A percentile compares a stretch with the other conserved stretches of the same genome.
These are phyloP conservation scores for Teunomyces stri DNA, from an alignment of 805 yeast species.

Conservation along the genomic window DNA sequence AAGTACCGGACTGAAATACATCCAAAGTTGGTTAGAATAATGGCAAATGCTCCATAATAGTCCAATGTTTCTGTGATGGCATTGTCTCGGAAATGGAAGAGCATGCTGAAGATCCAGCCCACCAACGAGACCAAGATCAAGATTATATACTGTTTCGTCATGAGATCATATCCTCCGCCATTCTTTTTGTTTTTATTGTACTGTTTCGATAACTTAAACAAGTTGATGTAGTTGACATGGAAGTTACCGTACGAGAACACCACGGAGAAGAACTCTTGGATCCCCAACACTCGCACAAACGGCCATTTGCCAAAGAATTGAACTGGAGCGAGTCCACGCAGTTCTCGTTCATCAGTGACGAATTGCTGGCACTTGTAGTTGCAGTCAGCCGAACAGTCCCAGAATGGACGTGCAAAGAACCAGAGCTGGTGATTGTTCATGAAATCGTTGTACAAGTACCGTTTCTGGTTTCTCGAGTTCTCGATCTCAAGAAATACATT, in stretches of 20 bases:
- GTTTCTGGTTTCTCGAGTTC: slow-evolving; percentile 3
- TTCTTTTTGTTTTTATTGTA: slow-evolving; percentile 17
- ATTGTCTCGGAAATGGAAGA: slow-evolving; percentile 39
- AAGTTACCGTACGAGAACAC: slow-evolving; percentile 37
- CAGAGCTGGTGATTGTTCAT: slow-evolving; percentile 2
- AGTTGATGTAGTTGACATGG: slow-evolving; percentile 29
- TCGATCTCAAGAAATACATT: slow-evolving; percentile 14
- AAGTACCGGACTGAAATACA: slow-evolving; percentile 32
- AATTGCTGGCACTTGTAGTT: slow-evolving; percentile 39
- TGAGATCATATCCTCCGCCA: slow-evolving; percentile 15
- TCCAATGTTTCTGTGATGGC: slow-evolving; percentile 39
- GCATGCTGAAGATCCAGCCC: slow-evolving; percentile 38
- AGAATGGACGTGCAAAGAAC: slow-evolving; percentile 11
- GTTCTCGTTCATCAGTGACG: slow-evolving; percentile 22
- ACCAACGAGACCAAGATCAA: slow-evolving; percentile 25
- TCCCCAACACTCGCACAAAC: slow-evolving; percentile 33
- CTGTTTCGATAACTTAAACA: slow-evolving; percentile 25
- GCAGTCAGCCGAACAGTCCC: slow-evolving; percentile 40
- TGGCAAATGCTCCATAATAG: slow-evolving; percentile 41
- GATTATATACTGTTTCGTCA: slow-evolving; percentile 30
- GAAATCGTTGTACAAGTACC: slow-evolving; percentile 5
- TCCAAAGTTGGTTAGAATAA: slow-evolving; percentile 35
- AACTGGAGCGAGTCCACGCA: slow-evolving; percentile 24
- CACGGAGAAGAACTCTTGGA: slow-evolving; percentile 35
- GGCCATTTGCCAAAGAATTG: slow-evolving; percentile 48